Evolutionary conservation across 2,329 filamentous ascomycete species (phyloP).

Genomic region (Leptographium lundbergii): DNA sequence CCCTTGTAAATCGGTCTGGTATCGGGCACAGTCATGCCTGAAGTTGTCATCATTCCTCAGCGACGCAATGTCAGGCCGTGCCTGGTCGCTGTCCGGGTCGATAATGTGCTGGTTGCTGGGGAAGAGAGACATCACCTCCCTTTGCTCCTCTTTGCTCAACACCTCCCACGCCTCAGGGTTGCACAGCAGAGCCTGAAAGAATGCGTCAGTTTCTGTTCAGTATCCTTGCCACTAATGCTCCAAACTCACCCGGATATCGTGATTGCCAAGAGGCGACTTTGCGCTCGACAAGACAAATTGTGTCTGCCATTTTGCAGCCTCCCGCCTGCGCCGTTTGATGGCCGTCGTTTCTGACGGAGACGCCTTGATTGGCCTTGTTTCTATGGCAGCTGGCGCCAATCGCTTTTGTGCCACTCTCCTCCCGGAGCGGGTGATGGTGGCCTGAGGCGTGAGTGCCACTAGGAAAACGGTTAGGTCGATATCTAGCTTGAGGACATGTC

Average conservation of each 20-base stretch:
- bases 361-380: background rate
- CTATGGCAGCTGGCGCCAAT: background rate
- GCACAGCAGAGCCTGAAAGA: constrained; percentile 22
- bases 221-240: background rate
- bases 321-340: constrained; percentile 8
- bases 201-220: background rate
- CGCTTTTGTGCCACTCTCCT: background rate
- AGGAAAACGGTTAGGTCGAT: background rate
- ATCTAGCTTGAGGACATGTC: too few relatives aligned
- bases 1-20: constrained; percentile 28
- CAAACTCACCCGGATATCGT: constrained; percentile 21
- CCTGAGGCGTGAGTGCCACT: background rate
- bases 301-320: constrained; percentile 14
- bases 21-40: constrained; percentile 27
- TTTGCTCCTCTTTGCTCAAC: constrained; percentile 20
- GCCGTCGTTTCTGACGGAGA: background rate
- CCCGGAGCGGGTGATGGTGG: constrained; percentile 1
- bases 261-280: constrained; percentile 21
- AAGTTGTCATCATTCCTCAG: constrained; percentile 30
- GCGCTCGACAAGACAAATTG: constrained; percentile 22
- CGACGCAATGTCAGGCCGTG: constrained; percentile 22
- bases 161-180: constrained; percentile 25
- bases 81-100: constrained; percentile 17
- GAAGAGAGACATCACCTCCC: constrained; percentile 22
- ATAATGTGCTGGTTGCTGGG: constrained; percentile 21